phyloP scores from a whole-genome alignment of 2,329 filamentous ascomycete species.

The Aspergillus ustus region DNA sequence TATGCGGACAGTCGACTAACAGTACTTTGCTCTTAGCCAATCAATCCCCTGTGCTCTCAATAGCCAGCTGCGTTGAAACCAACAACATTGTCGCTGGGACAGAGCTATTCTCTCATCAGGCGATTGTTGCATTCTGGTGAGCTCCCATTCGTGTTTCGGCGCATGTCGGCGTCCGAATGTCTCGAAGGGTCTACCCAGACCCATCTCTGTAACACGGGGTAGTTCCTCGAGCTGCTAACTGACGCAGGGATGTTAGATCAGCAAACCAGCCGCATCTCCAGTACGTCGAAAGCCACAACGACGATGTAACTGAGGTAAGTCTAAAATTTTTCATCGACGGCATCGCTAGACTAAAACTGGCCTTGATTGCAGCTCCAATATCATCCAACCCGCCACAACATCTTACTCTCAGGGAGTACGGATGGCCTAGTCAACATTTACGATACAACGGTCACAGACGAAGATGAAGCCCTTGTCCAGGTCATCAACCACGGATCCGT shows the following conservation, averaged over 20 bases:
- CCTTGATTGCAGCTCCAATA: conserved; percentile 48
- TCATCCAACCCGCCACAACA: conserved; percentile 56
- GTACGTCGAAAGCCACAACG: conserved; percentile 56
- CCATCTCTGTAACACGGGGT: neutral
- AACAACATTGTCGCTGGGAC: conserved; percentile 60
- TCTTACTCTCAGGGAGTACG: conserved; percentile 65
- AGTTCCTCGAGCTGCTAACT: conserved; percentile 31
- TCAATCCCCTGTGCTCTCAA: conserved; percentile 56
- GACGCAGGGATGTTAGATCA: conserved; percentile 50
- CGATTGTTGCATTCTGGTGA: conserved; percentile 50
- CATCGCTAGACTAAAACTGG: neutral
- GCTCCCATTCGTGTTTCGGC: conserved; percentile 22
- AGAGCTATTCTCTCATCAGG: conserved; percentile 54
- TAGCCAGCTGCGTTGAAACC: conserved; percentile 52
- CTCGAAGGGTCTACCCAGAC: neutral
- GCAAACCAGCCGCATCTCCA: conserved; percentile 40
- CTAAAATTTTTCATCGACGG: neutral
- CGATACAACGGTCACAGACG: conserved; percentile 59
- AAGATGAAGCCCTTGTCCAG: conserved; percentile 66
- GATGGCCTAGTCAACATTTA: conserved; percentile 68
- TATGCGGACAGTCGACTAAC: conserved; percentile 18
- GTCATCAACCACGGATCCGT: conserved; percentile 68
- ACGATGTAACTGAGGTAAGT: conserved; percentile 63
- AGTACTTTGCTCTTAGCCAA: conserved; percentile 43
- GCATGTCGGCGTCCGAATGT: neutral